Evolutionary conservation across 768 basidiomycete genomes (phyloP).

Genomic region (Leccinum ochraceum): DNA sequence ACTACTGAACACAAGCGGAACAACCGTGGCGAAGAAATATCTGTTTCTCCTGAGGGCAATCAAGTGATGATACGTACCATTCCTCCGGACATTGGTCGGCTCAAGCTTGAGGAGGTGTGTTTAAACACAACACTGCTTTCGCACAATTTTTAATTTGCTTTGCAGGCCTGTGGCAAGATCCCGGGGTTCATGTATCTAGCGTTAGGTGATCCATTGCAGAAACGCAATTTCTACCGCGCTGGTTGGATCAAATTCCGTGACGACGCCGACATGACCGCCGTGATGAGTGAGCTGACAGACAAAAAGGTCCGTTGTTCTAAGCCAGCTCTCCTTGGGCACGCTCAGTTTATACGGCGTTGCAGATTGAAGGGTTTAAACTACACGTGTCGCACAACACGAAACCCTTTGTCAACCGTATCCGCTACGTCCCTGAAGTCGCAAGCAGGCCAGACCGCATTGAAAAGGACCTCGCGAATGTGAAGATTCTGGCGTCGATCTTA

Average conservation of each 20-base stretch:
- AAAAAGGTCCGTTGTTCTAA: slow-evolving; percentile 62
- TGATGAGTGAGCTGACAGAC: slow-evolving; percentile 75
- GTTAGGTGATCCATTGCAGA: slow-evolving; percentile 88
- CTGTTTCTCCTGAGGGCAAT: slow-evolving; percentile 74
- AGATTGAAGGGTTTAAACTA: slow-evolving; percentile 96
- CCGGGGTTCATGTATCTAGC: slow-evolving; percentile 88
- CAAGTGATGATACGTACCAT: slow-evolving; percentile 96
- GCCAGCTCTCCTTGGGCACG: neutral
- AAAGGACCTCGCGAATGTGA: slow-evolving; percentile 80
- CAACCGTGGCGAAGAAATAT: slow-evolving; percentile 70
- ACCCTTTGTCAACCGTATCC: slow-evolving; percentile 75
- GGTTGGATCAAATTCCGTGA: slow-evolving; percentile 90
- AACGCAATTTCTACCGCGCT: slow-evolving; percentile 91
- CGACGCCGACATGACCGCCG: slow-evolving; percentile 76
- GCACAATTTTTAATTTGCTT: slow-evolving; percentile 9
- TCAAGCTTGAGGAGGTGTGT: slow-evolving; percentile 86
- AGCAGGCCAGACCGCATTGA: slow-evolving; percentile 77
- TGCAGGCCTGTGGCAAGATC: slow-evolving; percentile 71
- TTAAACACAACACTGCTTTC: neutral
- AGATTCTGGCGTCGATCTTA: slow-evolving; percentile 66
- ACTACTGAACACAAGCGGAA: slow-evolving; percentile 44
- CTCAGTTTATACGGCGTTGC: slow-evolving; percentile 13
- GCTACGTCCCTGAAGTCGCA: slow-evolving; percentile 80
- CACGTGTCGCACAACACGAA: slow-evolving; percentile 83
- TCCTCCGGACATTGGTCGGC: slow-evolving; percentile 87